A percentile compares a stretch with the other conserved stretches of the same genome.
These are phyloP conservation scores for Cucumis melo DNA, from an alignment of 306 rosid species.

Conservation along the genomic window DNA sequence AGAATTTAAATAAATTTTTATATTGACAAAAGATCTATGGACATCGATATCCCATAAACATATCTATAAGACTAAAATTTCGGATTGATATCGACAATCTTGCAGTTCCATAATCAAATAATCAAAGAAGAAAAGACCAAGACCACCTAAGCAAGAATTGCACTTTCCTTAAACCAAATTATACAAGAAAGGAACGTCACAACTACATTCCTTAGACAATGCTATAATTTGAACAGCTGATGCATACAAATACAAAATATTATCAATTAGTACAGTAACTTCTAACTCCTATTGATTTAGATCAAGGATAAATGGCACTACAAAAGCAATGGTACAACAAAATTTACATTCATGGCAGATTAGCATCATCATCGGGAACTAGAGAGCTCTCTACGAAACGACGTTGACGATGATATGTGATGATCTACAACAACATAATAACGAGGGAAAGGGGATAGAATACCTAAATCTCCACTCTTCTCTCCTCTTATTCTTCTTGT, in stretches of 20 bases:
- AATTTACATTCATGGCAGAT: slow-evolving; percentile 8
- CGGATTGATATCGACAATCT: too few relatives aligned
- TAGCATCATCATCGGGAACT: background rate
- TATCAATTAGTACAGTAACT: background rate
- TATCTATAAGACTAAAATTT: too few relatives aligned
- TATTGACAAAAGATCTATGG: too few relatives aligned
- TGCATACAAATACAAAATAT: slow-evolving; percentile 1
- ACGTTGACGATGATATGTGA: background rate
- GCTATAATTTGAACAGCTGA: background rate
- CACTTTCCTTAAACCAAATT: background rate
- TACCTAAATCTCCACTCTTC: slow-evolving; percentile 1
- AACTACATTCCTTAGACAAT: background rate
- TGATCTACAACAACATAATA: background rate
- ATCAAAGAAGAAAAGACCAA: too few relatives aligned
- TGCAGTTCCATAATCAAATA: too few relatives aligned
- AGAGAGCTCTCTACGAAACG: background rate
- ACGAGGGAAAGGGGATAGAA: background rate
- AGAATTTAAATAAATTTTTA: too few relatives aligned
- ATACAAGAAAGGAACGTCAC: background rate
- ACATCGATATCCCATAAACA: too few relatives aligned
- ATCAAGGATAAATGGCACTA: background rate
- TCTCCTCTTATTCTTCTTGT: background rate
- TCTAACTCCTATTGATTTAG: background rate
- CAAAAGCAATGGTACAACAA: slow-evolving; percentile 3
- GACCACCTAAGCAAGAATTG: background rate